Evolutionary conservation across 805 yeast genomes (phyloP).

Genomic region (Suhomyces kilbournensis): DNA sequence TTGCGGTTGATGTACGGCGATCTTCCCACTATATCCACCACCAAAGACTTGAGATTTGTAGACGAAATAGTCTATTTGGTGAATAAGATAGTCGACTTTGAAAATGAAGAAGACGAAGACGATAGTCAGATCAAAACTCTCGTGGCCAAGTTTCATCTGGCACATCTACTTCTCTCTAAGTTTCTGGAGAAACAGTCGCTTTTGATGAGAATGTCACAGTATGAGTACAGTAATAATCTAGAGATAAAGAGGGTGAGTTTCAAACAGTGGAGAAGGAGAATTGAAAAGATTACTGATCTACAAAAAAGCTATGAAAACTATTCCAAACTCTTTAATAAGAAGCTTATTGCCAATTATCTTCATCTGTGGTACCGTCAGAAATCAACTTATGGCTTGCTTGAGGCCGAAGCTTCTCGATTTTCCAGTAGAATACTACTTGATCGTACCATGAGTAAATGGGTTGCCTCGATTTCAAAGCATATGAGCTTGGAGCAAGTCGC

Average conservation of each 20-base stretch:
- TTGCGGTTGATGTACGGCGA: constrained; percentile 18
- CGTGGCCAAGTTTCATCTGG: constrained; percentile 19
- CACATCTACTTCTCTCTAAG: constrained; percentile 21
- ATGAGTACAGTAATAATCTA: constrained; percentile 9
- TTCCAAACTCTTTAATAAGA: not conserved
- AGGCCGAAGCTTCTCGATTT: not conserved
- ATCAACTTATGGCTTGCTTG: not conserved
- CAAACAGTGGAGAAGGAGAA: constrained; percentile 21
- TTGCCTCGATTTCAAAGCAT: not conserved
- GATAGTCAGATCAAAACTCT: constrained; percentile 15
- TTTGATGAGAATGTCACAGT: constrained; percentile 29
- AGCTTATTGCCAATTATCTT: not conserved
- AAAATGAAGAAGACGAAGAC: constrained; percentile 18
- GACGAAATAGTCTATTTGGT: constrained; percentile 17
- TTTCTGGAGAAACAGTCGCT: constrained; percentile 9
- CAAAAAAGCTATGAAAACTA: not conserved
- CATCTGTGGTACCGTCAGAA: not conserved
- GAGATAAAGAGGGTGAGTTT: constrained; percentile 5
- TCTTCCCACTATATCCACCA: constrained; percentile 15
- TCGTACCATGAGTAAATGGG: not conserved
- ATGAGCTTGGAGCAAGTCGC: not conserved
- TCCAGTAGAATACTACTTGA: not conserved
- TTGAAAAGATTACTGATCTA: not conserved
- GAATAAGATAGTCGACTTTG: constrained; percentile 27
- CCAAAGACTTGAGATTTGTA: constrained; percentile 22